Evolutionary conservation across 257 asterid genomes (phyloP), one percentile per base, ranked within the genome.

Genomic region (Jacaranda mimosifolia): DNA sequence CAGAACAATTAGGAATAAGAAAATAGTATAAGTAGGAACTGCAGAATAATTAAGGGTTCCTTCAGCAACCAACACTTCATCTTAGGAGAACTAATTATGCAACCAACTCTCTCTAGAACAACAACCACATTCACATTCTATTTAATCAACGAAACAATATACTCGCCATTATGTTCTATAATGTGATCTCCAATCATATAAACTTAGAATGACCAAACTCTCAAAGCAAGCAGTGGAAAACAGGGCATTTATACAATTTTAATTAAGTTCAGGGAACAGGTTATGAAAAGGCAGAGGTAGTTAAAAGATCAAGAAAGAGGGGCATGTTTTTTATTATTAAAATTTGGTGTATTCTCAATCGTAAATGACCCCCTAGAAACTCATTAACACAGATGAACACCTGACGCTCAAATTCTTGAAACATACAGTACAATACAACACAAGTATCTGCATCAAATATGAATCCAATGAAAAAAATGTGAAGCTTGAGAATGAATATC

Each of bases 1-100:
- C 15, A 55, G 68, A 77, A 85, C 68, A 77, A 74, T 56, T 58
- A 82, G 72, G 73, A 76, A 46, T 9, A 70, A 56, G 21, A 57
- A 72, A 74, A 43, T 70, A 32, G 66, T 58, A 49, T 65, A 72
- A n/a, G 39, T n/a, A 21, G 17, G 52, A 45, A 75, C 36, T 38
- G 39, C 43, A 69, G 21, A 65, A 49, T 49, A 12, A 49, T 12
- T 49, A 49, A 49, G 17, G 11, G 14, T 49, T 49, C 56, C 18
- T 49, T 49, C 56, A 11, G 6, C 56, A 11, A 1, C 56, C 14
- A 72, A 62, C 46, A 9, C 15, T 19, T 53, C 12, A 32, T 73
- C 42, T 38, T 53, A 69, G 67, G 72, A 67, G 56, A 51, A 51
- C 65, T 36, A 73, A 74, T 43, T 65, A n/a, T 58, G 56, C 9